phyloP scores from a whole-genome alignment of 179 eudicot species.

The Drosera spatulata region DNA sequence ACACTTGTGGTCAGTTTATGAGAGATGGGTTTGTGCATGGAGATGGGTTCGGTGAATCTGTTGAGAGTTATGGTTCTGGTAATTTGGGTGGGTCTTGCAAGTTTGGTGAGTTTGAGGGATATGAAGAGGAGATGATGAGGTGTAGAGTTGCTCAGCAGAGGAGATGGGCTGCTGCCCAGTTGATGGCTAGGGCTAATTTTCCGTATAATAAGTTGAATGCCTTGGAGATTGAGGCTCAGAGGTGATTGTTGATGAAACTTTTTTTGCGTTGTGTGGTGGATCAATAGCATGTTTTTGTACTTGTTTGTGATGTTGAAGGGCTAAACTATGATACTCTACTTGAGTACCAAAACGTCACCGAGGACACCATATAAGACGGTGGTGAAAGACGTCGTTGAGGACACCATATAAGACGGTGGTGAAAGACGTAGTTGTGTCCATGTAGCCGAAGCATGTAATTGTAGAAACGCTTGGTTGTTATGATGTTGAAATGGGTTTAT shows the following conservation, averaged over 20 bases:
- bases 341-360: not conserved
- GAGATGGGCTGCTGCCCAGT: constrained; percentile 32
- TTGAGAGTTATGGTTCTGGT: constrained; percentile 1
- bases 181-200: constrained; percentile 39
- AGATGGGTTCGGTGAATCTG: constrained; percentile 19
- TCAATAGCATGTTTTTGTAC: not conserved
- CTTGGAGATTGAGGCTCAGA: constrained; percentile 40
- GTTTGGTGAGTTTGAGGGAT: constrained; percentile 47
- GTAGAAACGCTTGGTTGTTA: too few species aligned
- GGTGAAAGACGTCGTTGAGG: too few species aligned
- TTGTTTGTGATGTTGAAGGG: not conserved
- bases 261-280: not conserved
- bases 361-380: too few species aligned
- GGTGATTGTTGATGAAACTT: constrained; percentile 15
- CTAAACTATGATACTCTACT: not conserved
- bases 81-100: constrained; percentile 28
- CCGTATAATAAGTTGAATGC: constrained; percentile 40
- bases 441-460: too few species aligned
- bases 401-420: too few species aligned
- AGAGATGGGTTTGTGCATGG: constrained; percentile 28
- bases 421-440: too few species aligned
- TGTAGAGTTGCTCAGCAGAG: constrained; percentile 57
- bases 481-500: too few species aligned
- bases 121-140: constrained; percentile 39
- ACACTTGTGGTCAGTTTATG: constrained; percentile 34